These are phyloP conservation scores for Ulota crispa DNA, from an alignment of 225 moss, liverwort and hornwort species.

Conservation along the genomic window DNA sequence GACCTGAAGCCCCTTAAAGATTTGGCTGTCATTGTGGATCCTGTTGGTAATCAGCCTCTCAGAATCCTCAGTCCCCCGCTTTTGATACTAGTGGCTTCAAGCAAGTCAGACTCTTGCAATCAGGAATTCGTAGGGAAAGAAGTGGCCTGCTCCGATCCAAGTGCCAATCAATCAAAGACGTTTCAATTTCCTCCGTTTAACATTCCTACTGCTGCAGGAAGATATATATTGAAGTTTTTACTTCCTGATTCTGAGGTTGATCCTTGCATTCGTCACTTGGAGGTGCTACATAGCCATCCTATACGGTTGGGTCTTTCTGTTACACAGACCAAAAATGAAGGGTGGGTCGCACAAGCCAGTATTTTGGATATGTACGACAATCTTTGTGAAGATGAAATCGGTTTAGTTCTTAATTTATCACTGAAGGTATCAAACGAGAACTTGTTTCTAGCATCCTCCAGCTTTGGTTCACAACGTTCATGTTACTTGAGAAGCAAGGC, in stretches of 20 bases:
- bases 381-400: conserved; percentile 34
- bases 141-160: background rate
- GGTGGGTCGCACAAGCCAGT: conserved; percentile 37
- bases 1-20: conserved; percentile 15
- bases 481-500: conserved; percentile 16
- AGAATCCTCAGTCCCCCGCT: conserved; percentile 28
- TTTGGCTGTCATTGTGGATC: conserved; percentile 43
- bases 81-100: conserved; percentile 21
- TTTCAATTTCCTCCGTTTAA: conserved; percentile 33
- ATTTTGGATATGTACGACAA: conserved; percentile 52
- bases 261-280: conserved; percentile 29
- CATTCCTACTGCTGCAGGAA: conserved; percentile 53
- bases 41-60: conserved; percentile 40
- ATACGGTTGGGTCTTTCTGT: conserved; percentile 35
- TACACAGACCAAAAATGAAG: background rate
- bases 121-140: conserved; percentile 32
- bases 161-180: background rate
- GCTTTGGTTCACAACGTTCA: conserved; percentile 11
- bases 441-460: background rate
- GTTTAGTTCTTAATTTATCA: conserved; percentile 29
- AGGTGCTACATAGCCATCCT: conserved; percentile 44
- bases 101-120: conserved; percentile 5
- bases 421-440: background rate
- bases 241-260: conserved; percentile 33
- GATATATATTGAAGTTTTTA: conserved; percentile 38